These are phyloP conservation scores for Dothistroma pini DNA, from an alignment of 2,329 filamentous ascomycete genomes.

Conservation along the genomic window DNA sequence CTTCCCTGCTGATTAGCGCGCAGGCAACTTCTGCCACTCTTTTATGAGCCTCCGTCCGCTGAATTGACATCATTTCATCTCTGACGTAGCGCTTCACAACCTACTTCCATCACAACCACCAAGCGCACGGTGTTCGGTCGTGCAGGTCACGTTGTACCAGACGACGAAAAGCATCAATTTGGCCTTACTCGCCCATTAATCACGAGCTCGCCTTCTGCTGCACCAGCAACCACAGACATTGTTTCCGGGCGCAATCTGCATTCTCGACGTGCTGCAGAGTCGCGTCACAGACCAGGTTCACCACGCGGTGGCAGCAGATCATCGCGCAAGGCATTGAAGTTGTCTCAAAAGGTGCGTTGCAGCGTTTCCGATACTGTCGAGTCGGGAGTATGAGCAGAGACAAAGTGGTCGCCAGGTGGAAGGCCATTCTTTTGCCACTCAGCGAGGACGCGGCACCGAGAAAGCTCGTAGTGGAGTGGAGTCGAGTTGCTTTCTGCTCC, in stretches of 20 bases:
- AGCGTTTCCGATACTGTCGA: neutral
- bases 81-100: neutral
- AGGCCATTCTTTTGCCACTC: neutral
- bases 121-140: neutral
- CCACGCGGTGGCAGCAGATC: neutral
- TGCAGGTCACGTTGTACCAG: constrained; percentile 11
- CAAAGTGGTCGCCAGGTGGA: neutral
- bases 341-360: neutral
- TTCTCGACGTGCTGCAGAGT: constrained; percentile 2
- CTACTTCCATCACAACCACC: neutral
- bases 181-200: neutral
- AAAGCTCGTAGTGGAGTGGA: neutral
- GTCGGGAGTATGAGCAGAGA: neutral
- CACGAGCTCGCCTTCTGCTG: neutral
- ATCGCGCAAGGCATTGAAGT: neutral
- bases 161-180: neutral
- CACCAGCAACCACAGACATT: neutral
- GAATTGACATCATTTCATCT: neutral
- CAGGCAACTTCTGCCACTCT: neutral
- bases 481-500: neutral
- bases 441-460: neutral
- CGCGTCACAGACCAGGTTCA: constrained; percentile 10
- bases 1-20: neutral
- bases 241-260: constrained; percentile 5
- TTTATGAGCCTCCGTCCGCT: neutral